Evolutionary conservation across 768 basidiomycete species (phyloP).

Genomic region (Lactifluus piperatus): DNA sequence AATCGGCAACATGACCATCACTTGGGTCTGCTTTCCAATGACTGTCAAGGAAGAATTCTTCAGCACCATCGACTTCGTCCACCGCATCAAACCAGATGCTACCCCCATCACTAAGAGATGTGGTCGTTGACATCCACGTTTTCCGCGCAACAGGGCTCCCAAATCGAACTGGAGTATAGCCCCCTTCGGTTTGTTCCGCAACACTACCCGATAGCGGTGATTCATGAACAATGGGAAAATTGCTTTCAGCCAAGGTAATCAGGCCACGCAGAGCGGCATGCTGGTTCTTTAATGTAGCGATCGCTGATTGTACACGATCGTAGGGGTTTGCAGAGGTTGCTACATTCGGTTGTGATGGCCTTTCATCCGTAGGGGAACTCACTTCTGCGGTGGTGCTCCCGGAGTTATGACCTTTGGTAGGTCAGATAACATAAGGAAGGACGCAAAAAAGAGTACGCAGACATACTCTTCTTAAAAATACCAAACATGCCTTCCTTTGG

Average conservation of each 20-base stretch:
- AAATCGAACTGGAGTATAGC: constrained; percentile 17
- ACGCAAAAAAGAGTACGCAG: background rate
- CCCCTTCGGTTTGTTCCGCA: constrained; percentile 38
- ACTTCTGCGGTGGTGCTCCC: background rate
- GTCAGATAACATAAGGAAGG: background rate
- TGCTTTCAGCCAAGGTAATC: constrained; percentile 22
- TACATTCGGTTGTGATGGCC: constrained; percentile 1
- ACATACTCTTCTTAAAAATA: constrained; percentile 20
- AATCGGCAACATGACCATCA: constrained; percentile 28
- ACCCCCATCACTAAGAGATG: constrained; percentile 24
- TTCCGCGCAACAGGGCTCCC: constrained; percentile 11
- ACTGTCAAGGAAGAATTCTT: constrained; percentile 54
- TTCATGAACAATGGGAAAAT: constrained; percentile 21
- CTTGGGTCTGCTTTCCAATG: constrained; percentile 22
- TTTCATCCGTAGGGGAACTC: background rate
- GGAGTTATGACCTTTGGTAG: constrained; percentile 5
- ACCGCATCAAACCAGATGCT: constrained; percentile 73
- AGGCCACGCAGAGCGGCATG: constrained; percentile 42
- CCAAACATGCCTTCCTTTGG: constrained; percentile 43
- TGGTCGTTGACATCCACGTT: constrained; percentile 23
- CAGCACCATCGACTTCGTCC: constrained; percentile 49
- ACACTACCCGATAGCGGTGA: constrained; percentile 36
- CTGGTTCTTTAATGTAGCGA: constrained; percentile 51
- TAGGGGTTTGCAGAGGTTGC: constrained; percentile 22
- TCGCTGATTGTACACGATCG: constrained; percentile 38